Evolutionary conservation across 176 grass and related monocot genomes (phyloP), one percentile per base, ranked within the genome.

Genomic region (Oryza glumipatula): DNA sequence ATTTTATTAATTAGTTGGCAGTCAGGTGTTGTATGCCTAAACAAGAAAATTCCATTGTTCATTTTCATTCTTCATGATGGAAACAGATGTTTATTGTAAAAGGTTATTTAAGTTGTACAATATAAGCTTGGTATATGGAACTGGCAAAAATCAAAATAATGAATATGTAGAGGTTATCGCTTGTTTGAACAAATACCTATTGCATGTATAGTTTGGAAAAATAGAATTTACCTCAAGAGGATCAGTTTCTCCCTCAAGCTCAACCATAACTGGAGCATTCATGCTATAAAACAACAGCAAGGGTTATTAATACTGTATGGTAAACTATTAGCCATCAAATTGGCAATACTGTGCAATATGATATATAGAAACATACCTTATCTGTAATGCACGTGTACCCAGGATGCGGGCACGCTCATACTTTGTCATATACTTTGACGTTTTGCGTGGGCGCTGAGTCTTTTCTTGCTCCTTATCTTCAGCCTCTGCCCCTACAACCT

Each of bases 251-350:
- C 95, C 92, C 76, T 95, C 93, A 73, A 98, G 91, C 80, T 98
- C 93, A 67, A 98, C 93, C 95, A 98, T 93, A 21, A 98, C 91
- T 63, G 95, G 95, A 74, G 95, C 95, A 87, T 98, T 98, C 95
- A 98, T 98, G 73, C 95, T 98, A 76, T 51, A 69, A 65, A 88
- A 78, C 12, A 82, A 65, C 30, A 76, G 19, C 17, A 10, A 43
- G 21, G 13, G 38, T 78, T 38, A 87, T 71, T 65, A 75, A 80
- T 9, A 67, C 36, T 0, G 17, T 65, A 44, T 5, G n/a, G 82
- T 19, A 7, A 86, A 35, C 35, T 13, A 38, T 73, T 26, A 9
- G 39, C 35, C n/a, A 63, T 63, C 5, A 19, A 16, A 19, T 7
- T 21, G 7, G 8, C 32, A 67, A 11, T 11, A 44, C 4, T 63